phyloP scores from a whole-genome alignment of 2,329 filamentous ascomycete species.

The Cadophora sp. region DNA sequence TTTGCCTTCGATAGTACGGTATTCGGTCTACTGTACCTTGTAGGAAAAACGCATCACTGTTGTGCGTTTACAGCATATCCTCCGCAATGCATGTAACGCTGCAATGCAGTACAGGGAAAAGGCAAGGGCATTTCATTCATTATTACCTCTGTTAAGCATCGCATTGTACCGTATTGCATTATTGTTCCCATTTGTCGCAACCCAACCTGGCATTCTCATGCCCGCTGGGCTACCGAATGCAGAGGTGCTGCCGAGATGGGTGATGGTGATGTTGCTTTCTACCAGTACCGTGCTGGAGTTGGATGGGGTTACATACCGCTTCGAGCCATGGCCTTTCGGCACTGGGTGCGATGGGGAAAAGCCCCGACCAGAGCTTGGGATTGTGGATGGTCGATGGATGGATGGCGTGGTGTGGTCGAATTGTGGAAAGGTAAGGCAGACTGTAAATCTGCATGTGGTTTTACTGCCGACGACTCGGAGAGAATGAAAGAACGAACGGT shows the following conservation, averaged over 20 bases:
- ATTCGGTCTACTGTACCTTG: neutral
- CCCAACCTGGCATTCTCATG: neutral
- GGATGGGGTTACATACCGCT: slow-evolving; percentile 6
- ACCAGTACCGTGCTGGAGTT: too few species aligned
- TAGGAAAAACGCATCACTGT: neutral
- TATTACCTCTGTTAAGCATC: too few species aligned
- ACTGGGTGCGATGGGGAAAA: neutral
- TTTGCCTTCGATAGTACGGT: neutral
- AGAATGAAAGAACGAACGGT: neutral
- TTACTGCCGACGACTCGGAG: neutral
- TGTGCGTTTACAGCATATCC: slow-evolving; percentile 8
- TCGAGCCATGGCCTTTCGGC: neutral
- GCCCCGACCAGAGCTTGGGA: neutral
- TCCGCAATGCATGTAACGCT: slow-evolving; percentile 14
- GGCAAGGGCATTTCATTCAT: neutral
- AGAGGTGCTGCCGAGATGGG: slow-evolving; percentile 2
- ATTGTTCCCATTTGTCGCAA: neutral
- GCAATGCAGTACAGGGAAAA: neutral
- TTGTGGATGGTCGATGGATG: too few species aligned
- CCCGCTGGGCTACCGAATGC: neutral
- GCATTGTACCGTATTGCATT: neutral
- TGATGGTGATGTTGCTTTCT: too few species aligned
- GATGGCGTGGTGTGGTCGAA: too few species aligned
- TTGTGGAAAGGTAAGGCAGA: too few species aligned
- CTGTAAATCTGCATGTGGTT: too few species aligned